Evolutionary conservation across 805 yeast genomes (phyloP), one percentile per base, ranked within the genome.

Genomic region (Hanseniaspora nectarophila): DNA sequence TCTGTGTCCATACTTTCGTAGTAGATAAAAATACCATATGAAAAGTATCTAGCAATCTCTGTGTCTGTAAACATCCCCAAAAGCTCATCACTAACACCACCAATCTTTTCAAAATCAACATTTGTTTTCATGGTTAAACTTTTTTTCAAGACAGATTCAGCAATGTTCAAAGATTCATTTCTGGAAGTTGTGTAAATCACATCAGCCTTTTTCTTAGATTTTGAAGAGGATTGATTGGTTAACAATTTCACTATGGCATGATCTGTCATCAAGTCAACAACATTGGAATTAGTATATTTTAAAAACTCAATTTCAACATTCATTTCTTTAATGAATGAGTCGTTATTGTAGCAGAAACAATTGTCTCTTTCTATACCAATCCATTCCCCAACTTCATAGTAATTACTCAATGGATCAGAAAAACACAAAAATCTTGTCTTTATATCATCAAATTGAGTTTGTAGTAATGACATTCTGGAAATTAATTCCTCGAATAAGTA

Each of bases 361-460:
- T 78, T 71, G 20, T 65, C 68, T 59, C 78, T 81, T 1, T 73
- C 58, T 24, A 83, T 81, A 2, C 92, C 95, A 28, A 92, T 65
- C 96, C 97, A 92, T 51, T 82, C 85, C 1, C 85, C 90, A 54
- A 89, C 66, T 57, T 86, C 95, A 48, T 77, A 72, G 3, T 83
- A 85, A 60, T 81, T 84, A 0, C 92, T 78, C 37, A 90, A 63
- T 1, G 95, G 78, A 0, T 78, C 72, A 0, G 85, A 72, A 23
- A 90, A 67, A 0, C 78, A 89, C n/a, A 90, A 75, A 24, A 88
- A 64, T 56, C 97, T 68, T 5, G 77, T 57, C 0, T 70, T 62
- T 2, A 67, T 70, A 32, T 80, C 83, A 37, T 37, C 45, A n/a
- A 81, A 61, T 57, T 85, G 92, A 1, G 76, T 71, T 0, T 80